Evolutionary conservation across 192 early-diverging fungal species (phyloP).

Genomic region (Coemansia umbellata): DNA sequence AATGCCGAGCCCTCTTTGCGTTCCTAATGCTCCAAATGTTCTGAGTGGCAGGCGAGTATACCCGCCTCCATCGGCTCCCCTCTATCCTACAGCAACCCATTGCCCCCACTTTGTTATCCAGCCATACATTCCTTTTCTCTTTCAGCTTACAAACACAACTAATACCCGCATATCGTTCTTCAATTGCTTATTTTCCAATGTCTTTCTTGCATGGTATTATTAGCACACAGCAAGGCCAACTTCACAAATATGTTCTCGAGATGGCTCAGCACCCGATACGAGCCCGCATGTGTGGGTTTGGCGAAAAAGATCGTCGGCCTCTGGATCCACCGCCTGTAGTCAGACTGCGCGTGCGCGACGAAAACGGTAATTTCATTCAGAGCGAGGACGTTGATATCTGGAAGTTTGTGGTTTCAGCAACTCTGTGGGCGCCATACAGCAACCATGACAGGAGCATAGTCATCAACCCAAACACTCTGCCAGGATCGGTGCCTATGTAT

Average conservation of each 20-base stretch:
- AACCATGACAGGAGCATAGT: conserved; percentile 47
- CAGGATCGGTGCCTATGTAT: conserved; percentile 36
- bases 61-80: no score
- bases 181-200: no score
- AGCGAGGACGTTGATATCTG: conserved; percentile 53
- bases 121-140: no score
- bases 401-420: conserved; percentile 45
- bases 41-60: no score
- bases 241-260: conserved; percentile 56
- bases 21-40: no score
- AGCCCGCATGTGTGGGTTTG: conserved; percentile 77
- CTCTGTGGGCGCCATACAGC: conserved; percentile 39
- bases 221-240: conserved; percentile 34
- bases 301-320: conserved; percentile 71
- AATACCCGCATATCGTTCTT: no score
- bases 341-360: conserved; percentile 54
- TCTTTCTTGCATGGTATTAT: no score
- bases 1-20: no score
- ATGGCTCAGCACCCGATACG: conserved; percentile 68
- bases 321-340: conserved; percentile 68
- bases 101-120: no score
- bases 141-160: no score
- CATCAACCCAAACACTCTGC: conserved; percentile 45
- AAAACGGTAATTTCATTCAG: conserved; percentile 50
- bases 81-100: no score